Evolutionary conservation across 83 land plant species (phyloP), one percentile per base, ranked within the genome.

Genomic region (Isoetes engelmannii): DNA sequence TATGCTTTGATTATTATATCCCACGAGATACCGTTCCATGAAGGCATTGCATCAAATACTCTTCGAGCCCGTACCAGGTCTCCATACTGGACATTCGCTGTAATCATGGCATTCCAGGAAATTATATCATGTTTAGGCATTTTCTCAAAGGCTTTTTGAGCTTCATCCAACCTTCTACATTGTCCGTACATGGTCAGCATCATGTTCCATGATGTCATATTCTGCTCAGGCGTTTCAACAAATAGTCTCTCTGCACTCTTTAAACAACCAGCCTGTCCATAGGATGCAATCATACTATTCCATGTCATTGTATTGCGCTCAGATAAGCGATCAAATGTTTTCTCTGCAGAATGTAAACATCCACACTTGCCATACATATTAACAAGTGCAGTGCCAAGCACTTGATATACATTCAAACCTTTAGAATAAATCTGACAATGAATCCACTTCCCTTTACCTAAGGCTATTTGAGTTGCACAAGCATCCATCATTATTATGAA

Each of bases 91-190:
- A 18, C 62, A 12, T 12, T 12, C 4, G 62, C 62, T 7, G 62
- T 42, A 12, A 59, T 59, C 62, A 59, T 59, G 9, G 62, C 62
- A 12, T 18, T 59, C 18, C 20, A 59, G 18, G 18, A 59, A 9
- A 59, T 42, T 9, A 37, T 19, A 18, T 59, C 28, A 37, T 59
- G 62, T 42, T 59, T 42, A 10, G 62, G 62, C 62, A 59, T 59
- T 18, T 4, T 12, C 0, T 18, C 18, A 59, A 59, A 59, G 19
- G 28, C 62, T 3, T 3, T 7, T 4, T 42, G 10, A 20, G 62
- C 62, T 7, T 59, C 62, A 18, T 59, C 62, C 3, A 59, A 18
- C 18, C 28, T 42, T 18, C 62, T 42, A 37, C 20, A 18, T 42
- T 59, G 62, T 19, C 28, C 62, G 1, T 18, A 8, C 28, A 37